Evolutionary conservation across 768 basidiomycete genomes (phyloP).

Genomic region (Butyriboletus loyo): DNA sequence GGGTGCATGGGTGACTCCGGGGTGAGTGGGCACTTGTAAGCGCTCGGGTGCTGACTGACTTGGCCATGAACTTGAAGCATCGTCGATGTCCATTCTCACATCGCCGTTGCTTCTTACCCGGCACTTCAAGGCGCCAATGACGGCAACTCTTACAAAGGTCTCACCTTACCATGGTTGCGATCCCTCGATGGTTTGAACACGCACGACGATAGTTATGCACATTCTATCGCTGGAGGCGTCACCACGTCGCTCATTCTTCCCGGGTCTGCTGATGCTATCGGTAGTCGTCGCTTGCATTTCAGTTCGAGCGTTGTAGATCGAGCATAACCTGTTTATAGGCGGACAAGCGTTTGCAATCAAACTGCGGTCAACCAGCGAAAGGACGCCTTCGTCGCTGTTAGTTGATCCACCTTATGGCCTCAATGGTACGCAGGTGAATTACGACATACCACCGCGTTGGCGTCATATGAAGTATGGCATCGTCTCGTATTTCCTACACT

Average conservation of each 20-base stretch:
- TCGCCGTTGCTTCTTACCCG: slow-evolving; percentile 43
- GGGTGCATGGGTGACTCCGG: slow-evolving; percentile 69
- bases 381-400: slow-evolving; percentile 64
- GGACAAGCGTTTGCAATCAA: slow-evolving; percentile 82
- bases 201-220: slow-evolving; percentile 59
- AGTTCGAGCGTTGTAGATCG: neutral
- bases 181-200: slow-evolving; percentile 74
- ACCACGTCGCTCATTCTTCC: slow-evolving; percentile 77
- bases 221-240: slow-evolving; percentile 64
- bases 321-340: slow-evolving; percentile 36
- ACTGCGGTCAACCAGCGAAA: slow-evolving; percentile 62
- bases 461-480: slow-evolving; percentile 69
- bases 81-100: slow-evolving; percentile 58
- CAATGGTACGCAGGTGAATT: slow-evolving; percentile 34
- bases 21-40: slow-evolving; percentile 14
- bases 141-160: slow-evolving; percentile 47
- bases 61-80: slow-evolving; percentile 29
- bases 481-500: neutral
- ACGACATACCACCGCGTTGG: slow-evolving; percentile 46
- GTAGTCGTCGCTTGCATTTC: slow-evolving; percentile 26
- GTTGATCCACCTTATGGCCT: slow-evolving; percentile 70
- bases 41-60: neutral
- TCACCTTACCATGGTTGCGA: slow-evolving; percentile 58
- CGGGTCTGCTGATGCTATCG: slow-evolving; percentile 62
- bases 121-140: slow-evolving; percentile 45